Percentiles rank a stretch among this genome's conserved stretches.
These are phyloP conservation scores for Trichophyton rubrum DNA, from an alignment of 2,329 filamentous ascomycete genomes.

Conservation along the genomic window DNA sequence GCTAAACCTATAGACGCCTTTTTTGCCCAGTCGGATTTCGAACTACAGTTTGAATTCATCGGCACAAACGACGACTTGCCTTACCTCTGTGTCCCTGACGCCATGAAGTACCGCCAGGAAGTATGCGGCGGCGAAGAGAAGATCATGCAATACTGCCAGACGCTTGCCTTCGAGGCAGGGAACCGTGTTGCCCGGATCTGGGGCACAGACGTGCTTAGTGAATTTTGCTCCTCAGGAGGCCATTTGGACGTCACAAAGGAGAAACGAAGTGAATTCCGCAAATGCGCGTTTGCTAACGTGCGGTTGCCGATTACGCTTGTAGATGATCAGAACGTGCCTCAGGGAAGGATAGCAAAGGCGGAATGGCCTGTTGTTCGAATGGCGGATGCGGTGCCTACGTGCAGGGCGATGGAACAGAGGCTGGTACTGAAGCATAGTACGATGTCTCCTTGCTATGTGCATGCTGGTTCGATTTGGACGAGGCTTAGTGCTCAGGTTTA, in stretches of 20 bases:
- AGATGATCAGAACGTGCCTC: constrained; percentile 1
- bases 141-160: constrained; percentile 51
- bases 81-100: constrained; percentile 59
- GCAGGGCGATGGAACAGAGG: constrained; percentile 46
- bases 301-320: constrained; percentile 49
- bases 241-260: neutral
- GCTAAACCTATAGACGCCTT: constrained; percentile 3
- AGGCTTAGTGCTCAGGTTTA: constrained; percentile 74
- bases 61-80: constrained; percentile 63
- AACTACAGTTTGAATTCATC: constrained; percentile 61
- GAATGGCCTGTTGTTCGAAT: constrained; percentile 23
- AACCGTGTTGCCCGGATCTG: constrained; percentile 48
- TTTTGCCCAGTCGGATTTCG: constrained; percentile 45
- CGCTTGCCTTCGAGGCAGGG: constrained; percentile 53
- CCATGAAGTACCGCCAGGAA: constrained; percentile 56
- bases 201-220: constrained; percentile 58
- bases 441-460: constrained; percentile 53
- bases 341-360: neutral
- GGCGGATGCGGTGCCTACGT: constrained; percentile 31
- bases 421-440: constrained; percentile 54
- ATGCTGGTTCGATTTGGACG: constrained; percentile 53
- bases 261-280: constrained; percentile 35
- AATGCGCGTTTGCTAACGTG: constrained; percentile 62
- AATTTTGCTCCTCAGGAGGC: constrained; percentile 21
- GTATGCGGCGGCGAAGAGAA: constrained; percentile 60